Base-by-base conservation (phyloP, 345 rosid species). In the Eucalyptus fibrosa region DNA sequence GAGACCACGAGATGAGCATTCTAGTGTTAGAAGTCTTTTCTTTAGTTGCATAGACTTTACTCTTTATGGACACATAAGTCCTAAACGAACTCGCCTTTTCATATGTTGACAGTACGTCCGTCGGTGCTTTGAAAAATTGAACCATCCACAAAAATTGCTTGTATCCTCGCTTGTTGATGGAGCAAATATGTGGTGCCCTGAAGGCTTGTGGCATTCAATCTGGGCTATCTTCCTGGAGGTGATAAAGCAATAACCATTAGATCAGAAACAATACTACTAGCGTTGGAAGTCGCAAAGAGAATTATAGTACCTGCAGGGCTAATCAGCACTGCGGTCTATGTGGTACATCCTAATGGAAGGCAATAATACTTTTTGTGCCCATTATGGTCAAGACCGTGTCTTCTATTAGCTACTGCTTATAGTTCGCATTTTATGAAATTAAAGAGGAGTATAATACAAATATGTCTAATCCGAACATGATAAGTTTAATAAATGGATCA, bases 141-240 rank as follows among this genome's bases (percentile, higher is more conserved):
- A 0, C 51, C 51, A 50, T 50, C 51, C 51, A 14, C 51, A 50
- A 15, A 15, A 50, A 15, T 50, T 50, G 17, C 51, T 50, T 50
- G 18, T 50, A 5, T 50, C 51, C 51, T 50, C 47, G 7, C 51
- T 50, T 50, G 0, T 15, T 50, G 18, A 50, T 50, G 18, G 7
- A 15, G 51, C 51, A 50, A 50, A 50, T 2, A 50, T 59, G 32
- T 87, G 24, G 60, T 51, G 28, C 69, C 32, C 42, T 86, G 49
- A 69, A 97, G 99, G 94, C 94, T 96, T 90, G 96, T 97, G 86
- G 97, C 98, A 42, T 97, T 97, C 94, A 97, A 95, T 92, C 91
- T 97, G 91, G 99, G 99, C 42, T 97, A 95, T 91, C 99, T 97
- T 93, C 99, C 99, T 18, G 97, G 98, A 89, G 97, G 97, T 83